Evolutionary conservation across 257 asterid genomes (phyloP).

Genomic region (Solanum microdontum): DNA sequence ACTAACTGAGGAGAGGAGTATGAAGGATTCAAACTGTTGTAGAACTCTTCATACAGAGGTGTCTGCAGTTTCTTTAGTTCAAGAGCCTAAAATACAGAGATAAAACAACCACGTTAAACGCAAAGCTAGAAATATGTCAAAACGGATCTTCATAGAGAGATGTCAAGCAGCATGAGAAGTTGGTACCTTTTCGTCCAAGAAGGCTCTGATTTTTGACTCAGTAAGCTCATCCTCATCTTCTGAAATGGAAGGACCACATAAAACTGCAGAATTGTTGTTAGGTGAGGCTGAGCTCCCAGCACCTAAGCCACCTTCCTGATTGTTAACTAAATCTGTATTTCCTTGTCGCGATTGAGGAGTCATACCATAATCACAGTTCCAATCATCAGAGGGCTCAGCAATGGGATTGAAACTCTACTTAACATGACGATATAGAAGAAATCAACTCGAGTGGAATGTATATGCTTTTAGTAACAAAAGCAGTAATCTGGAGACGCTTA

Average conservation of each 20-base stretch:
- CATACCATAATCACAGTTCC: conserved; percentile 5
- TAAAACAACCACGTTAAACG: not conserved
- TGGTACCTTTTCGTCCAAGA: conserved; percentile 28
- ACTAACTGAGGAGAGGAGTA: conserved; percentile 17
- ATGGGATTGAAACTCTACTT: conserved; percentile 26
- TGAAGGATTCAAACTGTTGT: conserved; percentile 27
- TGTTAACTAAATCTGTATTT: not conserved
- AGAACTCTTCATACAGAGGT: conserved; percentile 29
- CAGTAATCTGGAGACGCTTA: not conserved
- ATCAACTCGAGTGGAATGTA: not conserved
- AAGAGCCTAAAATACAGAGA: conserved; percentile 9
- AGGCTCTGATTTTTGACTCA: conserved; percentile 27
- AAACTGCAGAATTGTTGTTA: conserved; percentile 4
- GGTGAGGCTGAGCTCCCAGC: conserved; percentile 2
- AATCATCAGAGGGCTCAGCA: conserved; percentile 15
- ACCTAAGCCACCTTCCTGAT: not conserved
- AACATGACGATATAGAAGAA: not conserved
- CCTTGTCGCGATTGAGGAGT: conserved; percentile 2
- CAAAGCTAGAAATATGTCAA: not conserved
- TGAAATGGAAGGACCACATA: conserved; percentile 10
- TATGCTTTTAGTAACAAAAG: not conserved
- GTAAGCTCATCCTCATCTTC: conserved; percentile 40
- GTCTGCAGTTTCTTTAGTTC: conserved; percentile 27
- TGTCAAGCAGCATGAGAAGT: not conserved
- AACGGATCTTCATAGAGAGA: not conserved